A percentile compares a stretch with the other conserved stretches of the same genome.
phyloP scores from a whole-genome alignment of 805 yeast genomes.

The Metschnikowia aberdeeniae region DNA sequence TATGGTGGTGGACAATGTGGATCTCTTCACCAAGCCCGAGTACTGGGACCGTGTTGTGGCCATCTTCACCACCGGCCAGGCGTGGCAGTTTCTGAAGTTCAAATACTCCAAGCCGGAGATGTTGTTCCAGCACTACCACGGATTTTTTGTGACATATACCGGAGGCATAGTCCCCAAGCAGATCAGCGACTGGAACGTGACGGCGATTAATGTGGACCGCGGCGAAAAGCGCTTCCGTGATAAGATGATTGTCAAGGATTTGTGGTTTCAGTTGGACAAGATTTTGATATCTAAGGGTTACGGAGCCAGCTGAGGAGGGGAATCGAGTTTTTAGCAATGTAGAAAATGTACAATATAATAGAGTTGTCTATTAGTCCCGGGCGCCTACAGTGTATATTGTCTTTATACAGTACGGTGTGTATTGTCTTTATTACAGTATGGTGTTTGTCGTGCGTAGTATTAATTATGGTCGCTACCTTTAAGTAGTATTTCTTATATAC shows the following conservation, averaged over 20 bases:
- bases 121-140: slow-evolving; percentile 79
- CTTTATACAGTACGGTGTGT: too few species aligned
- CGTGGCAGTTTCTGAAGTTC: slow-evolving; percentile 92
- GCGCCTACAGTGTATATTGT: too few species aligned
- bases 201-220: slow-evolving; percentile 72
- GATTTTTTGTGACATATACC: slow-evolving; percentile 70
- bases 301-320: slow-evolving; percentile 17
- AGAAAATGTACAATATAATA: too few species aligned
- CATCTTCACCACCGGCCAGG: slow-evolving; percentile 93
- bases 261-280: slow-evolving; percentile 83
- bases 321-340: too few species aligned
- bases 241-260: slow-evolving; percentile 74
- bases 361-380: too few species aligned
- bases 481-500: not conserved
- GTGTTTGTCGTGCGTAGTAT: too few species aligned
- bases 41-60: slow-evolving; percentile 98
- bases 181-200: slow-evolving; percentile 85
- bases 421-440: too few species aligned
- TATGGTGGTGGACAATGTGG: slow-evolving; percentile 84
- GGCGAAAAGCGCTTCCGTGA: slow-evolving; percentile 78
- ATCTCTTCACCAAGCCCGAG: slow-evolving; percentile 80
- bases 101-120: slow-evolving; percentile 76
- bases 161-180: slow-evolving; percentile 77
- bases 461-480: too few species aligned
- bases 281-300: slow-evolving; percentile 65